Evolutionary conservation across 139 green algal genomes (phyloP).

Genomic region (Auxenochlorella protothecoides): DNA sequence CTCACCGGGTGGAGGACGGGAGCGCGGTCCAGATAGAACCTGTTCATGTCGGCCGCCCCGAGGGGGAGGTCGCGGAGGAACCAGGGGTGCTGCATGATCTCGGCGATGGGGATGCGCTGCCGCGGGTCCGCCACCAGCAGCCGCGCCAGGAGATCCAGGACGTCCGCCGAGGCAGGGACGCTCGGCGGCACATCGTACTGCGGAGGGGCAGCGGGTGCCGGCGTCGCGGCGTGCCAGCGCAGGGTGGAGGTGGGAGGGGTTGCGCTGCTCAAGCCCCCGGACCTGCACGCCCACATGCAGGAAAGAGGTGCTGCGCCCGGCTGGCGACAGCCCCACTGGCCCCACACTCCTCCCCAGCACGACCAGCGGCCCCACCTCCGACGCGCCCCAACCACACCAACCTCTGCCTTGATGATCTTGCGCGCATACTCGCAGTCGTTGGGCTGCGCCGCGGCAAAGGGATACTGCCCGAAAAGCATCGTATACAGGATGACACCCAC

Average conservation of each 20-base stretch:
- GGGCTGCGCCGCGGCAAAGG: constrained; percentile 47
- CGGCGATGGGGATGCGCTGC: background rate
- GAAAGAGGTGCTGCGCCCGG: too few species aligned
- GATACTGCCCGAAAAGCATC: constrained; percentile 74
- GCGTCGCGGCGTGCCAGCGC: too few species aligned
- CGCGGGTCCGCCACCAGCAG: background rate
- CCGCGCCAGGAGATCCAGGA: background rate
- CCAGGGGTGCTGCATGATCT: constrained; percentile 51
- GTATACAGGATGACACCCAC: constrained; percentile 67
- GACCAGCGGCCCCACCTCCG: too few species aligned
- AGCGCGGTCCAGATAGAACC: too few species aligned
- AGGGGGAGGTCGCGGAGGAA: constrained; percentile 43
- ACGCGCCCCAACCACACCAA: too few species aligned
- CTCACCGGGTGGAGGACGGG: too few species aligned
- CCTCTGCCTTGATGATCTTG: constrained; percentile 19
- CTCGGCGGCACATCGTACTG: constrained; percentile 27
- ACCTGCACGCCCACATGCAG: too few species aligned
- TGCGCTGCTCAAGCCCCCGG: too few species aligned
- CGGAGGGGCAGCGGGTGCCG: constrained; percentile 14
- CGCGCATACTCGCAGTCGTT: constrained; percentile 15
- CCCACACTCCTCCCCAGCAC: too few species aligned
- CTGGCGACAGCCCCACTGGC: too few species aligned
- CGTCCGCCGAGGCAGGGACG: constrained; percentile 21
- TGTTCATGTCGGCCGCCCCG: constrained; percentile 27
- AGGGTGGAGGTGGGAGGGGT: too few species aligned